These are phyloP conservation scores for Thermothelomyces thermophilus DNA, from an alignment of 2,329 filamentous ascomycete genomes.

Conservation along the genomic window DNA sequence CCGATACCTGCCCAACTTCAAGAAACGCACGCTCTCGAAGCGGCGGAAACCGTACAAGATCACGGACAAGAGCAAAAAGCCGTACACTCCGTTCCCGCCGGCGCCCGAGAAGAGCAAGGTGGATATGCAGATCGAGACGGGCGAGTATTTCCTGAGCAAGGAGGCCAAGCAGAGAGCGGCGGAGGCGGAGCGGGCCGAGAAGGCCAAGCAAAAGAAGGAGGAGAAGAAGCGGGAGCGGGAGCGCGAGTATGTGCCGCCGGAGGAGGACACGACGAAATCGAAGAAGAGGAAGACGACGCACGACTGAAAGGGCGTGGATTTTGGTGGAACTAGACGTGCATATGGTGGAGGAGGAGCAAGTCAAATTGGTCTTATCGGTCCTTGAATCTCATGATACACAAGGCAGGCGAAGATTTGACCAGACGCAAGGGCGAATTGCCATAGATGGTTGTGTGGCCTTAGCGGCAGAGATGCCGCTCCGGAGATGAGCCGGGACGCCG, in stretches of 20 bases:
- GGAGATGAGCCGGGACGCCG: background rate
- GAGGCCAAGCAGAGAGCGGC: conserved; percentile 80
- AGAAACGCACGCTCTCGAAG: conserved; percentile 84
- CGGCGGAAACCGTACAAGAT: conserved; percentile 76
- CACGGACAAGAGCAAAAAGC: conserved; percentile 88
- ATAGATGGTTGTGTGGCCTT: background rate
- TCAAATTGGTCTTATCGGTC: background rate
- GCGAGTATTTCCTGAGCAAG: conserved; percentile 94
- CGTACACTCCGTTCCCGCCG: conserved; percentile 95
- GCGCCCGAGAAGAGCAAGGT: conserved; percentile 98
- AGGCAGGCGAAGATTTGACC: conserved; percentile 4
- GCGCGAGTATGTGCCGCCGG: conserved; percentile 79
- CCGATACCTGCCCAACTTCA: conserved; percentile 93
- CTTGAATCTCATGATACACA: conserved; percentile 22
- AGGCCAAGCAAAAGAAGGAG: conserved; percentile 79
- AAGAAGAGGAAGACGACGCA: conserved; percentile 53
- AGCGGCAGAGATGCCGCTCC: background rate
- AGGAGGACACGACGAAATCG: conserved; percentile 61
- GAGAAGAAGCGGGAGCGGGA: conserved; percentile 81
- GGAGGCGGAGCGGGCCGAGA: conserved; percentile 73
- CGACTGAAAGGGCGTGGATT: conserved; percentile 11
- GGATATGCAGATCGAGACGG: conserved; percentile 93
- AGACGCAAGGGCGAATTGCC: background rate
- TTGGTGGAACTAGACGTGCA: background rate
- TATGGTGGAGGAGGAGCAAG: background rate